These are phyloP conservation scores for Bisporella sp. DNA, from an alignment of 2,329 filamentous ascomycete species.

Conservation along the genomic window DNA sequence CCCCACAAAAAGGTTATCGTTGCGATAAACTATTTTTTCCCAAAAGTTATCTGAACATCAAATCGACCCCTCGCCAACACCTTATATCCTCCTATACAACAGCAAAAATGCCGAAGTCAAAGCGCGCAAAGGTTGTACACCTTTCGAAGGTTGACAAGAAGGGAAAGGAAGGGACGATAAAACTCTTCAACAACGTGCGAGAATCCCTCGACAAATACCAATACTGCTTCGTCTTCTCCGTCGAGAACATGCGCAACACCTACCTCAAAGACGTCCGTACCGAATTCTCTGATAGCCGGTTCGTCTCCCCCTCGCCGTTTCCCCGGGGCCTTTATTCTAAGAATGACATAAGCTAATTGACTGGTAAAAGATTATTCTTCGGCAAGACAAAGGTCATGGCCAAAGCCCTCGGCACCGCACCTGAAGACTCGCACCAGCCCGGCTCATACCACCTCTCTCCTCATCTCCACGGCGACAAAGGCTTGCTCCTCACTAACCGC, in stretches of 20 bases:
- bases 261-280: slow-evolving; percentile 86
- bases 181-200: slow-evolving; percentile 83
- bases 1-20: slow-evolving; percentile 10
- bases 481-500: slow-evolving; percentile 84
- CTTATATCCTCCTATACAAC: background rate
- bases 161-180: slow-evolving; percentile 79
- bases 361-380: slow-evolving; percentile 72
- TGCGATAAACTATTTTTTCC: slow-evolving; percentile 6
- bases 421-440: slow-evolving; percentile 73
- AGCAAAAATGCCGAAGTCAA: slow-evolving; percentile 82
- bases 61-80: background rate
- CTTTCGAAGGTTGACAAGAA: slow-evolving; percentile 91
- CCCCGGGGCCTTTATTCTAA: too few species aligned
- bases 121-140: slow-evolving; percentile 82
- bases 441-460: slow-evolving; percentile 64
- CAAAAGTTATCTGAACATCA: too few species aligned
- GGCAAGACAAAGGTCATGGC: slow-evolving; percentile 99
- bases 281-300: slow-evolving; percentile 81
- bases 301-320: slow-evolving; percentile 24
- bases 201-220: slow-evolving; percentile 78
- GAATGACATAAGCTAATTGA: too few species aligned
- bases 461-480: slow-evolving; percentile 75
- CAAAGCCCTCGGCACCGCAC: slow-evolving; percentile 76
- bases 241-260: slow-evolving; percentile 98
- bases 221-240: slow-evolving; percentile 86